Conservation (phyloP, 2,329 filamentous ascomycete species). For the Talaromyces marneffei region DNA sequence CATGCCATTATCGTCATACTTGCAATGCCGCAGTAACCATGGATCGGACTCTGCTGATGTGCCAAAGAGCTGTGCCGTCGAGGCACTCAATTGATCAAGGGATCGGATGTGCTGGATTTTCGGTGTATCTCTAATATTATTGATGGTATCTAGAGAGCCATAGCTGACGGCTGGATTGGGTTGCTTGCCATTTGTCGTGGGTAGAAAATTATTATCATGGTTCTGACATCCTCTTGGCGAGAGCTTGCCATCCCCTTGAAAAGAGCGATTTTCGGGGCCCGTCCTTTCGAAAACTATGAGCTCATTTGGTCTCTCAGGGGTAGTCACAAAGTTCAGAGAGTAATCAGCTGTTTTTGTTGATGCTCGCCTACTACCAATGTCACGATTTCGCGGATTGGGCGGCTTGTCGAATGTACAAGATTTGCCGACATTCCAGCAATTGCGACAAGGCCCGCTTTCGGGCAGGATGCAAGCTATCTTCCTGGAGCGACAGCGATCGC, state of each 20-base stretch:
- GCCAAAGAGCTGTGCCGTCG: slow-evolving; percentile 28
- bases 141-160: slow-evolving; percentile 5
- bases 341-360: too few relatives aligned
- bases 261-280: background rate
- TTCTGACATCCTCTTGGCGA: background rate
- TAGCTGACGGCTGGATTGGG: background rate
- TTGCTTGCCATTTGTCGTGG: background rate
- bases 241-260: background rate
- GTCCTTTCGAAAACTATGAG: background rate
- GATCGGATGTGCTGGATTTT: slow-evolving; percentile 17
- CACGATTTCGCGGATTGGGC: slow-evolving; percentile 16
- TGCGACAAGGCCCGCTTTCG: slow-evolving; percentile 25
- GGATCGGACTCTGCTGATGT: slow-evolving; percentile 32
- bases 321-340: background rate
- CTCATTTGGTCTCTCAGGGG: background rate
- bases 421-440: slow-evolving; percentile 18
- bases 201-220: background rate
- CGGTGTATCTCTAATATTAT: slow-evolving; percentile 15
- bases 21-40: slow-evolving; percentile 33
- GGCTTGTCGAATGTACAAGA: slow-evolving; percentile 8
- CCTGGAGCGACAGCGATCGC: slow-evolving; percentile 28
- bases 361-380: slow-evolving; percentile 17
- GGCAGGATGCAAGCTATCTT: slow-evolving; percentile 26
- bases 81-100: slow-evolving; percentile 27
- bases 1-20: slow-evolving; percentile 33